Conservation (phyloP, 2,329 filamentous ascomycete species). For the Domatiomyces catenatus region DNA sequence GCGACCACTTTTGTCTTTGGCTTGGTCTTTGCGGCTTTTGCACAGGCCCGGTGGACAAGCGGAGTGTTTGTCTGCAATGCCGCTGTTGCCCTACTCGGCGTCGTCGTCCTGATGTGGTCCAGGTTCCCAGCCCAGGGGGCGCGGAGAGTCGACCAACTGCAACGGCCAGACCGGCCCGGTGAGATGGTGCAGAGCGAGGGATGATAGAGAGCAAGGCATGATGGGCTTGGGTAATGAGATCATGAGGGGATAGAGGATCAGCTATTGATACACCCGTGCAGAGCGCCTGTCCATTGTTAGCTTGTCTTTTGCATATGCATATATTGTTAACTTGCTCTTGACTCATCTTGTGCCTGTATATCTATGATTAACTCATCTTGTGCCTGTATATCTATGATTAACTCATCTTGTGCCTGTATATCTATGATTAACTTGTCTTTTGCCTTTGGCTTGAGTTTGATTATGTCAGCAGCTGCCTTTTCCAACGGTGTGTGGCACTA, state of each 20-base stretch:
- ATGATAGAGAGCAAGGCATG: not conserved
- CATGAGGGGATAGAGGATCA: not conserved
- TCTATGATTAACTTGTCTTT: too few species aligned
- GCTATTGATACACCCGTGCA: not conserved
- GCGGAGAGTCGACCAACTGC: not conserved
- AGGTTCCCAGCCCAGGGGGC: not conserved
- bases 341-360: too few species aligned
- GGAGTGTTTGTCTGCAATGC: constrained; percentile 55
- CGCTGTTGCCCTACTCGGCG: not conserved
- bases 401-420: too few species aligned
- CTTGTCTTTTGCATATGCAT: too few species aligned
- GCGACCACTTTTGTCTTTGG: constrained; percentile 52
- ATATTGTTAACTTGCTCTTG: too few species aligned
- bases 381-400: too few species aligned
- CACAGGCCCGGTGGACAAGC: constrained; percentile 42
- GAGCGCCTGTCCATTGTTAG: not conserved
- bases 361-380: too few species aligned
- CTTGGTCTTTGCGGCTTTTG: constrained; percentile 48
- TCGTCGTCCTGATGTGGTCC: not conserved
- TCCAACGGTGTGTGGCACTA: too few species aligned
- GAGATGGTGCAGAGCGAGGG: not conserved
- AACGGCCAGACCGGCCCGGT: not conserved
- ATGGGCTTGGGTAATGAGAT: not conserved
- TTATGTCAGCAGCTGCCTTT: too few species aligned
- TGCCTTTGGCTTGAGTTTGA: too few species aligned